phyloP scores from a whole-genome alignment of 768 basidiomycete genomes.

The Lactifluus pinguis region DNA sequence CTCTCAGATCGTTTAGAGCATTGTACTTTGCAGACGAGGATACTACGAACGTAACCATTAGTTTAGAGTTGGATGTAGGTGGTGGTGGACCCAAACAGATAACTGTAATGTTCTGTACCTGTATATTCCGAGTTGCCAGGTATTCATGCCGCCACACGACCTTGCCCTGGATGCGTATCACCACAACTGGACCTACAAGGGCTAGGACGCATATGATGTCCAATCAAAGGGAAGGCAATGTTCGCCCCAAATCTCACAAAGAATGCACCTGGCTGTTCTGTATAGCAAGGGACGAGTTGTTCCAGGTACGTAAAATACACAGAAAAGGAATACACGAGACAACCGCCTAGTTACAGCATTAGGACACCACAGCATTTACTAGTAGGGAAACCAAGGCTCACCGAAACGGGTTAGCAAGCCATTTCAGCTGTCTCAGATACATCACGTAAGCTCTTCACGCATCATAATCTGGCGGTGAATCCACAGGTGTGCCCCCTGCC shows the following conservation, averaged over 20 bases:
- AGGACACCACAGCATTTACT: not conserved
- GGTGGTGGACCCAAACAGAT: not conserved
- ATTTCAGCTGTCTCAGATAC: not conserved
- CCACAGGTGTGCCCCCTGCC: conserved; percentile 19
- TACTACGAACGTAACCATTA: not conserved
- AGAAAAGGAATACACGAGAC: not conserved
- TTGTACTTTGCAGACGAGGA: not conserved
- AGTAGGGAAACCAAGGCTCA: not conserved
- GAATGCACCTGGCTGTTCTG: not conserved
- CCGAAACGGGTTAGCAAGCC: not conserved
- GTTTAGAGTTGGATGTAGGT: not conserved
- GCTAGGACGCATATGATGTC: not conserved
- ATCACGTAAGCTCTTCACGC: conserved; percentile 13
- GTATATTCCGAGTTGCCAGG: not conserved
- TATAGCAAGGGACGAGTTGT: not conserved
- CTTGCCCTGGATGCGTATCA: not conserved
- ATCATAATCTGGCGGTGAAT: conserved; percentile 25
- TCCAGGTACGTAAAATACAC: not conserved
- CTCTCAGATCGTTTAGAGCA: not conserved
- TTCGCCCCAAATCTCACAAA: not conserved
- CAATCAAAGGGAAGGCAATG: not conserved
- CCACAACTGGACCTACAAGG: too few species aligned
- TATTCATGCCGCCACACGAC: not conserved
- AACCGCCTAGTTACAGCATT: conserved; percentile 4
- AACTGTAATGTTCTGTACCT: not conserved